These are phyloP conservation scores for Trifolium dubium DNA, from an alignment of 306 rosid genomes.

Conservation along the genomic window DNA sequence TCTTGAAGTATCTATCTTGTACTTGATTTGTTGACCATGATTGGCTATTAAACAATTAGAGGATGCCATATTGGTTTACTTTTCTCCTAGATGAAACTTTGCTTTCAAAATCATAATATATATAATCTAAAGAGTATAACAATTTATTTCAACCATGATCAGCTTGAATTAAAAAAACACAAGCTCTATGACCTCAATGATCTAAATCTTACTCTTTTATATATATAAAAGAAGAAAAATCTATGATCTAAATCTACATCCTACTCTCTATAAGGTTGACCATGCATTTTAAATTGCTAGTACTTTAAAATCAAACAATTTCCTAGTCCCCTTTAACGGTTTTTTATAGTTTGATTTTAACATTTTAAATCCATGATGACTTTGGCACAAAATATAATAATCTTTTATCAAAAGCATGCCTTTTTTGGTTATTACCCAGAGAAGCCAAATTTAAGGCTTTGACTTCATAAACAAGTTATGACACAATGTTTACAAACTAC, in stretches of 20 bases:
- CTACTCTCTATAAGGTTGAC: constrained; percentile 12
- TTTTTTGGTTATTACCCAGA: constrained; percentile 5
- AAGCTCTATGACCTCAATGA: not conserved
- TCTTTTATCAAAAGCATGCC: constrained; percentile 17
- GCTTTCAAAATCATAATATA: constrained; percentile 7
- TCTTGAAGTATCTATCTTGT: constrained; percentile 22
- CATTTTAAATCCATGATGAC: constrained; percentile 9
- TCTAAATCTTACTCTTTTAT: too few species aligned
- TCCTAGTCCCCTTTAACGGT: not conserved
- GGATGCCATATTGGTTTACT: constrained; percentile 2
- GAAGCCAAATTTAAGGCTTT: not conserved
- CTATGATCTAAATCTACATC: constrained; percentile 15
- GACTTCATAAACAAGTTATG: constrained; percentile 32
- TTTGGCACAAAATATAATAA: constrained; percentile 1
- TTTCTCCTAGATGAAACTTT: constrained; percentile 7
- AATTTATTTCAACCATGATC: constrained; percentile 5
- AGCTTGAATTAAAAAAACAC: constrained; percentile 3
- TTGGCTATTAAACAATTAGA: constrained; percentile 24
- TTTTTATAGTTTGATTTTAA: not conserved
- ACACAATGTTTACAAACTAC: not conserved
- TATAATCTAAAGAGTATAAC: constrained; percentile 3
- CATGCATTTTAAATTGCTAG: constrained; percentile 7
- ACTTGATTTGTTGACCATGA: not conserved
- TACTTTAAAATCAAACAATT: constrained; percentile 3
- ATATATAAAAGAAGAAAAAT: not conserved